A percentile compares a stretch with the other conserved stretches of the same genome.
Conservation (phyloP, 129 eudicot species). For the Glebionis coronaria region DNA sequence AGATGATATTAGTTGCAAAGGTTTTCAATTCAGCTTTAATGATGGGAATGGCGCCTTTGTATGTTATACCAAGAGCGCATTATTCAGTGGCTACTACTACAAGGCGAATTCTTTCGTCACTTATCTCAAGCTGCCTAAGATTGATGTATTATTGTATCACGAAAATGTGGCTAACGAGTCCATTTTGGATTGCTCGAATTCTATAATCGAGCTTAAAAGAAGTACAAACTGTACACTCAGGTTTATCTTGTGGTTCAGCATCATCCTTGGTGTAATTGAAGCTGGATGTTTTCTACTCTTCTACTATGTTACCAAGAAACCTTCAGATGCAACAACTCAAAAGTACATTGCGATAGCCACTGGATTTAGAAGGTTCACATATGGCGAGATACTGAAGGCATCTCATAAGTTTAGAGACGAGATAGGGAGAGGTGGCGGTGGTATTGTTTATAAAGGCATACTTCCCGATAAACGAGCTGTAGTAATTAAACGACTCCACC, state of each 20-base stretch:
- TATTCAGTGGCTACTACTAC: not conserved
- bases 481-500: constrained; percentile 3
- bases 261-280: not conserved
- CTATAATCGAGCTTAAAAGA: not conserved
- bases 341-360: constrained; percentile 4
- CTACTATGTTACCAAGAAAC: not conserved
- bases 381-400: not conserved
- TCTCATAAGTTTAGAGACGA: not conserved
- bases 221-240: not conserved
- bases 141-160: not conserved
- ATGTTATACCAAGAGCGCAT: not conserved
- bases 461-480: not conserved
- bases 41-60: not conserved
- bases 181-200: not conserved
- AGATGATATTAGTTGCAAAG: not conserved
- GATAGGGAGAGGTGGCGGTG: constrained; percentile 1
- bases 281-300: not conserved
- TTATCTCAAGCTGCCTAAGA: constrained; percentile 5
- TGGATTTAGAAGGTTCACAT: constrained; percentile 7
- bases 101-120: not conserved
- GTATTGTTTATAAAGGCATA: not conserved
- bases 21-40: not conserved
- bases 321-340: not conserved
- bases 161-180: not conserved
- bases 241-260: constrained; percentile 10